Evolutionary conservation across 73 alveolate genomes (phyloP).

Genomic region (Stentor roeselii): DNA sequence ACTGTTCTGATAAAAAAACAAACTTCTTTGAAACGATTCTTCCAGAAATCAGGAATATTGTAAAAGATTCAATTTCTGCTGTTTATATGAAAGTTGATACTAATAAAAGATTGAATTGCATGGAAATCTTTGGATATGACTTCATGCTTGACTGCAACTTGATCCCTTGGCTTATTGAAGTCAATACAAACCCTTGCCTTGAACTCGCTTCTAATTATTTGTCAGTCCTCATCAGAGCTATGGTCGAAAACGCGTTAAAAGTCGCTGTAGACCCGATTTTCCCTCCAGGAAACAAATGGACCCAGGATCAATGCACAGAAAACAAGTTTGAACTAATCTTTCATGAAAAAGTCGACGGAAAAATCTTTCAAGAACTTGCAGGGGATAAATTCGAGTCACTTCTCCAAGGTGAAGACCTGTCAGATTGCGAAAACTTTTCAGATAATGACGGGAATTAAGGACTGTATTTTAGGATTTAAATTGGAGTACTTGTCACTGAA

Average conservation of each 20-base stretch:
- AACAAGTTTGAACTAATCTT: slow-evolving; percentile 30
- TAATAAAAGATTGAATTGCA: slow-evolving; percentile 66
- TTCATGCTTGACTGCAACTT: slow-evolving; percentile 81
- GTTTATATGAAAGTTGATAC: slow-evolving; percentile 72
- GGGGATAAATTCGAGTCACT: too few relatives aligned
- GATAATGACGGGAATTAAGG: too few relatives aligned
- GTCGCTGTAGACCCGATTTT: slow-evolving; percentile 66
- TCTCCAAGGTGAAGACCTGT: too few relatives aligned
- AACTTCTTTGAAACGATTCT: slow-evolving; percentile 35
- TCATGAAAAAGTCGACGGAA: slow-evolving; percentile 24
- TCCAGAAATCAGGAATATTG: slow-evolving; percentile 45
- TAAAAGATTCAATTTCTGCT: slow-evolving; percentile 44
- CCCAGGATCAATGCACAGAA: background rate
- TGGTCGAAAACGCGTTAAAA: slow-evolving; percentile 86
- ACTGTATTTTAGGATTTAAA: too few relatives aligned
- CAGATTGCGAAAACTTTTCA: too few relatives aligned
- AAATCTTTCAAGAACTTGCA: too few relatives aligned
- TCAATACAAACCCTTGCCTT: slow-evolving; percentile 84
- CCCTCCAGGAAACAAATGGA: slow-evolving; percentile 16
- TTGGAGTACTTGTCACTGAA: too few relatives aligned
- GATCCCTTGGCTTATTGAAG: slow-evolving; percentile 82
- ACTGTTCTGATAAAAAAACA: slow-evolving; percentile 31
- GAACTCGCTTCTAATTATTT: slow-evolving; percentile 80
- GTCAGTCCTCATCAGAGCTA: slow-evolving; percentile 69
- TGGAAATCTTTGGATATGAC: slow-evolving; percentile 94